Evolutionary conservation across 805 yeast genomes (phyloP).

Genomic region (Wickerhamiella allomyrinae): DNA sequence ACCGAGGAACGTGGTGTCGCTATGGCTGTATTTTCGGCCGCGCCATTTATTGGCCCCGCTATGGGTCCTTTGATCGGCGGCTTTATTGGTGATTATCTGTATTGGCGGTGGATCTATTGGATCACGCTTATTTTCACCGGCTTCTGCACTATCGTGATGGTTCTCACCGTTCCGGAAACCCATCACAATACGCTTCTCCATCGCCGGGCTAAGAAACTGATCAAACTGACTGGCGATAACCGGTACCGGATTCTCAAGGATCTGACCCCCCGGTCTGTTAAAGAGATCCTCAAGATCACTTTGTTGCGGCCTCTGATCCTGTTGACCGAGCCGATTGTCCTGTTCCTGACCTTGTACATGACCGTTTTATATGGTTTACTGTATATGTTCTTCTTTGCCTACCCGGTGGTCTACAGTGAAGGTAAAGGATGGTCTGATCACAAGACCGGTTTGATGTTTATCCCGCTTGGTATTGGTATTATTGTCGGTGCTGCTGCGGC

Average conservation of each 20-base stretch:
- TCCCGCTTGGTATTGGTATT: constrained; percentile 61
- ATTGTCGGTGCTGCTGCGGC: constrained; percentile 37
- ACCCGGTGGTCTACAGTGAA: constrained; percentile 43
- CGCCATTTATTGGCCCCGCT: constrained; percentile 51
- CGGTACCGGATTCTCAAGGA: constrained; percentile 45
- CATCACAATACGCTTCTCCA: constrained; percentile 39
- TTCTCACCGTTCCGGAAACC: constrained; percentile 45
- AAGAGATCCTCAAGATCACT: constrained; percentile 53
- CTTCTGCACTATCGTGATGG: constrained; percentile 35
- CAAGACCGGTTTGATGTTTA: constrained; percentile 49
- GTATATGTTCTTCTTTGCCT: constrained; percentile 51
- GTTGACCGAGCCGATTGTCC: constrained; percentile 28
- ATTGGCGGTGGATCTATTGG: constrained; percentile 64
- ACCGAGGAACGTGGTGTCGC: constrained; percentile 52
- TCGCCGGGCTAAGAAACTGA: constrained; percentile 36
- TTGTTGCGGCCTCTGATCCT: constrained; percentile 65
- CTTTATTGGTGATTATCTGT: constrained; percentile 42
- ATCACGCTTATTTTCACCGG: constrained; percentile 51
- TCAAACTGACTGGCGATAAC: constrained; percentile 38
- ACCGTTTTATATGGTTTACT: constrained; percentile 32
- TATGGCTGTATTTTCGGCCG: constrained; percentile 47
- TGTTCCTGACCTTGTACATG: constrained; percentile 39
- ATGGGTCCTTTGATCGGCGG: constrained; percentile 53
- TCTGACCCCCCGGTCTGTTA: constrained; percentile 53
- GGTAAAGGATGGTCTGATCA: constrained; percentile 40